These are phyloP conservation scores for Galerina marginata DNA, from an alignment of 768 basidiomycete genomes.

Conservation along the genomic window DNA sequence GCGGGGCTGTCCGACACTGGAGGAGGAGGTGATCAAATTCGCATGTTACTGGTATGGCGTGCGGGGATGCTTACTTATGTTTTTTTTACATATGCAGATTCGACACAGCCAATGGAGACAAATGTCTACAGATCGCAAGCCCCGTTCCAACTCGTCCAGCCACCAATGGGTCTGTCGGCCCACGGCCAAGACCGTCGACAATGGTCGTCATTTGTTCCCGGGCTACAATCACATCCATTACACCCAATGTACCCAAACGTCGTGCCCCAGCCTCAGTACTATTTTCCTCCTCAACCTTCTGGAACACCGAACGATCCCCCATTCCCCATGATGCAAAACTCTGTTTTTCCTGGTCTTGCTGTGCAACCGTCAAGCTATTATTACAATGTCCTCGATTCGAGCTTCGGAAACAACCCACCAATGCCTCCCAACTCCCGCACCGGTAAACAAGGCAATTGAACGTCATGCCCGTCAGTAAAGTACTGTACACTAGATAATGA, in stretches of 20 bases:
- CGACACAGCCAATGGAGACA: neutral
- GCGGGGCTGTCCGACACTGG: constrained; percentile 26
- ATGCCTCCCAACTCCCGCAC: neutral
- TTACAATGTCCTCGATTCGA: neutral
- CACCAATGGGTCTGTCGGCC: neutral
- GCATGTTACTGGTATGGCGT: neutral
- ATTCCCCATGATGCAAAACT: neutral
- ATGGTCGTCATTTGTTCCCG: constrained; percentile 11
- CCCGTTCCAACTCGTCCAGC: constrained; percentile 1
- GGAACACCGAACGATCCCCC: constrained; percentile 13
- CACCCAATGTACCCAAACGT: constrained; percentile 31
- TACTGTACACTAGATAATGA: constrained; percentile 2
- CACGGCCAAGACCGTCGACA: constrained; percentile 5
- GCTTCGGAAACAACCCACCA: neutral
- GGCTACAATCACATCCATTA: constrained; percentile 10
- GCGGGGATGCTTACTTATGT: neutral
- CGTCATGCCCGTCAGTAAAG: neutral
- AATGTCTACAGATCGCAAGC: neutral
- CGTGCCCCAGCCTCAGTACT: constrained; percentile 28
- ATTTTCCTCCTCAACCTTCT: constrained; percentile 23
- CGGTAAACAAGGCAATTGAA: neutral
- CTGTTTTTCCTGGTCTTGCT: neutral
- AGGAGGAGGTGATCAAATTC: constrained; percentile 21
- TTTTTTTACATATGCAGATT: neutral
- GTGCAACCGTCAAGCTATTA: neutral